These are phyloP conservation scores for Chalciporus sphaerocephalus DNA, from an alignment of 768 basidiomycete genomes.

Conservation along the genomic window DNA sequence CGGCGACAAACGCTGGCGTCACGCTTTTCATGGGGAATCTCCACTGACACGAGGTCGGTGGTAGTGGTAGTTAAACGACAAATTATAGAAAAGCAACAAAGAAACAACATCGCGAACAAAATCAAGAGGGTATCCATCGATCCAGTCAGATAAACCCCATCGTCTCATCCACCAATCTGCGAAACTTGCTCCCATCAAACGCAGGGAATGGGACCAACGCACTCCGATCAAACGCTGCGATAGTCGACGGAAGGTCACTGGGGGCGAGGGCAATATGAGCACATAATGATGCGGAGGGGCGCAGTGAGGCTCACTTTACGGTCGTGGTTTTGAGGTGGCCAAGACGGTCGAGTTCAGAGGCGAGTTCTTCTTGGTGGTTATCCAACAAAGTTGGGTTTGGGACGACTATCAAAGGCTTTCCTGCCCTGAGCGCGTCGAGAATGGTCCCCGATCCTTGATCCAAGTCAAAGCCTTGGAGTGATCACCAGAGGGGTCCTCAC, in stretches of 20 bases:
- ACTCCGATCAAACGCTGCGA: conserved; percentile 45
- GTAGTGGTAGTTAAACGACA: conserved; percentile 1
- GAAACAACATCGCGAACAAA: conserved; percentile 3
- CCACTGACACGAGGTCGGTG: not conserved
- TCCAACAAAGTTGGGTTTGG: conserved; percentile 87
- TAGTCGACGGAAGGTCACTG: conserved; percentile 54
- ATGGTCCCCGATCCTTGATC: conserved; percentile 87
- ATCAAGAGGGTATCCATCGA: not conserved
- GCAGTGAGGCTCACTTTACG: conserved; percentile 46
- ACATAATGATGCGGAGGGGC: not conserved
- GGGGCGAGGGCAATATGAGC: conserved; percentile 10
- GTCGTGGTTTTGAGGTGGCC: conserved; percentile 56
- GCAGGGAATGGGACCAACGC: conserved; percentile 57
- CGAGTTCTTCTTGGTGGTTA: conserved; percentile 91
- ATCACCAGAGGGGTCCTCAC: conserved; percentile 39
- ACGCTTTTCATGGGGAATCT: conserved; percentile 29
- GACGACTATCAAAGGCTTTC: conserved; percentile 78
- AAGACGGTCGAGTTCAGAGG: conserved; percentile 55
- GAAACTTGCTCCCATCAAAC: conserved; percentile 65
- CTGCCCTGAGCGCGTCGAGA: conserved; percentile 73
- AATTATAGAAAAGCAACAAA: not conserved
- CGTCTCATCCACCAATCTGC: conserved; percentile 64
- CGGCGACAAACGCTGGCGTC: conserved; percentile 38
- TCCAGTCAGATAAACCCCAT: conserved; percentile 61
- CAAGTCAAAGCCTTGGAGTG: conserved; percentile 1